A percentile compares a stretch with the other conserved stretches of the same genome.
Conservation (phyloP, 768 basidiomycete species). For the Naematelia encephala region DNA sequence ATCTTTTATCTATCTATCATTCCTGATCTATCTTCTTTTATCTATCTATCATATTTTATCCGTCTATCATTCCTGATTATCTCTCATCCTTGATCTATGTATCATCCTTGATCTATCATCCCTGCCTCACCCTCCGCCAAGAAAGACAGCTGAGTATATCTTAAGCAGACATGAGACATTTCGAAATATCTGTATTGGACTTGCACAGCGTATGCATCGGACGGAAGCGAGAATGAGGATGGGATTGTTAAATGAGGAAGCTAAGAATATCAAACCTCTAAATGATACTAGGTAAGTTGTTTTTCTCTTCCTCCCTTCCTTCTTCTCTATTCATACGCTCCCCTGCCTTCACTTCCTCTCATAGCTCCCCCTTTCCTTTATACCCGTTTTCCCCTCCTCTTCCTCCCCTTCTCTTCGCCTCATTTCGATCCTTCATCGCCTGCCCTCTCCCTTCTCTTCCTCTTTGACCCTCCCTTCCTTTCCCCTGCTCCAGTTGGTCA, state of each 20-base stretch:
- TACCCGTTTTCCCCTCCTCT: no score
- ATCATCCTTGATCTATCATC: neutral
- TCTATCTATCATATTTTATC: neutral
- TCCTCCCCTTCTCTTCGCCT: neutral
- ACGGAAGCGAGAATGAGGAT: slow-evolving; percentile 47
- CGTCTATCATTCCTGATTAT: neutral
- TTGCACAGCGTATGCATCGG: slow-evolving; percentile 50
- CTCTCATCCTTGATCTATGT: neutral
- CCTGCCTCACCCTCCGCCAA: no score
- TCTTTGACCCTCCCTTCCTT: neutral
- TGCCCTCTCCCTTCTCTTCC: neutral
- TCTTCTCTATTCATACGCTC: neutral
- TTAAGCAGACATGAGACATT: slow-evolving; percentile 45
- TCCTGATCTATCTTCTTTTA: neutral
- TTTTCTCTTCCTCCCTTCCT: neutral
- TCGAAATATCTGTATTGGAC: slow-evolving; percentile 45
- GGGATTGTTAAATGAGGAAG: slow-evolving; percentile 43
- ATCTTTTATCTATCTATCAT: neutral
- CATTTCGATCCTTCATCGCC: neutral
- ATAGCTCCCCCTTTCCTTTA: neutral
- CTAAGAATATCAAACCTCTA: slow-evolving; percentile 47
- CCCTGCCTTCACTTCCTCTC: neutral
- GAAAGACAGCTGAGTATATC: no score
- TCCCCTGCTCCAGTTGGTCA: neutral
- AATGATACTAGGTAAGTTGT: slow-evolving; percentile 46